phyloP scores from a whole-genome alignment of 345 rosid species.

The Gossypium rotundifolium region DNA sequence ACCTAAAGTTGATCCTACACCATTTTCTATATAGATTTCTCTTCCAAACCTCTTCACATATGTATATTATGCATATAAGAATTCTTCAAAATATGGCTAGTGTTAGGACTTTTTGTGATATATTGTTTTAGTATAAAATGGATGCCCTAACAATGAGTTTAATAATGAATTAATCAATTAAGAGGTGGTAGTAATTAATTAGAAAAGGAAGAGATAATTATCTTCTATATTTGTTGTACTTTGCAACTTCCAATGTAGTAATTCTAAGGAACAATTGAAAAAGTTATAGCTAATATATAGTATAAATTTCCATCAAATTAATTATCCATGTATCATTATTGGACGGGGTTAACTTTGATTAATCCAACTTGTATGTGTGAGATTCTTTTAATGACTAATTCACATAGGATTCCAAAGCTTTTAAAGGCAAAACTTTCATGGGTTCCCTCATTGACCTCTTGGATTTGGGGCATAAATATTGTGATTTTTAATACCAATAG shows the following conservation, averaged over 20 bases:
- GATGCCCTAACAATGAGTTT: not conserved
- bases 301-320: not conserved
- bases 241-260: not conserved
- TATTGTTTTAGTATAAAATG: not conserved
- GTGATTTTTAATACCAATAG: too few species aligned
- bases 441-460: conserved; percentile 47
- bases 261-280: not conserved
- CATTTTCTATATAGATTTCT: not conserved
- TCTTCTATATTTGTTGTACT: not conserved
- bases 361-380: not conserved
- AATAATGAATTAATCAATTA: not conserved
- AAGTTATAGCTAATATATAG: not conserved
- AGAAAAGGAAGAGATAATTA: conserved; percentile 4
- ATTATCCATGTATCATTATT: not conserved
- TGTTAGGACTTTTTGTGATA: too few species aligned
- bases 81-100: too few species aligned
- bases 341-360: not conserved
- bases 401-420: conserved; percentile 56
- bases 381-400: conserved; percentile 12
- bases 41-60: too few species aligned
- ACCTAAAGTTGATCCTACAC: not conserved
- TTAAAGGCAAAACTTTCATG: conserved; percentile 35
- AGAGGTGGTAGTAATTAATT: not conserved
- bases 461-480: conserved; percentile 17
- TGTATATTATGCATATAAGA: too few species aligned